Evolutionary conservation across 257 asterid species (phyloP).

Genomic region (Rauvolfia tetraphylla): DNA sequence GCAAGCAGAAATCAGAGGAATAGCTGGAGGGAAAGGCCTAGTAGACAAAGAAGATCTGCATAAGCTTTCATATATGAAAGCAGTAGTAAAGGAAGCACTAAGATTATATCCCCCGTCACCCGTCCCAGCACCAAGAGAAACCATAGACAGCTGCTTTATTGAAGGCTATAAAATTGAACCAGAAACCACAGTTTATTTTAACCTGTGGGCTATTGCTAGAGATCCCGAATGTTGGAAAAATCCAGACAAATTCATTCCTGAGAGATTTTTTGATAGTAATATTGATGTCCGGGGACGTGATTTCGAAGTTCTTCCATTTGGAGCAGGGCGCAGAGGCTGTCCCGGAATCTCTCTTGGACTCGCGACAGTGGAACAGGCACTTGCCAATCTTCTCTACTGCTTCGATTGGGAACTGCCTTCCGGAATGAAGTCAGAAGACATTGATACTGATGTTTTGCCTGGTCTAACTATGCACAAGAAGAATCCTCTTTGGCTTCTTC

Average conservation of each 20-base stretch:
- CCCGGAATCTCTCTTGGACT: conserved; percentile 47
- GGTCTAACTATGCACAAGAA: conserved; percentile 53
- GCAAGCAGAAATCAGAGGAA: conserved; percentile 17
- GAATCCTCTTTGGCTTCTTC: conserved; percentile 39
- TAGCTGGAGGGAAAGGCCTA: background rate
- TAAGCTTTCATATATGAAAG: conserved; percentile 32
- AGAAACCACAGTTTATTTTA: conserved; percentile 34
- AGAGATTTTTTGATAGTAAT: conserved; percentile 31
- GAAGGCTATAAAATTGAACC: conserved; percentile 31
- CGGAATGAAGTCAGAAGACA: conserved; percentile 28
- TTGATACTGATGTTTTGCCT: conserved; percentile 34
- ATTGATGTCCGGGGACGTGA: conserved; percentile 30
- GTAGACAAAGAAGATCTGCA: conserved; percentile 32
- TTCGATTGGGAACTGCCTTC: conserved; percentile 45
- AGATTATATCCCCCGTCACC: conserved; percentile 47
- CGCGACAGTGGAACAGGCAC: conserved; percentile 36
- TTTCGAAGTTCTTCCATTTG: conserved; percentile 44
- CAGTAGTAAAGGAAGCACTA: conserved; percentile 37
- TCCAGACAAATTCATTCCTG: conserved; percentile 35
- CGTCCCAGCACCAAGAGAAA: conserved; percentile 37
- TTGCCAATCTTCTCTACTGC: conserved; percentile 38
- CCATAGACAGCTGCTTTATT: conserved; percentile 20
- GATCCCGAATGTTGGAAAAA: conserved; percentile 39
- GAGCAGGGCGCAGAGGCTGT: conserved; percentile 44
- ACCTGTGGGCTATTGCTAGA: conserved; percentile 53